Evolutionary conservation across 2,329 filamentous ascomycete species (phyloP).

Genomic region (Rhynchosporium graminicola): DNA sequence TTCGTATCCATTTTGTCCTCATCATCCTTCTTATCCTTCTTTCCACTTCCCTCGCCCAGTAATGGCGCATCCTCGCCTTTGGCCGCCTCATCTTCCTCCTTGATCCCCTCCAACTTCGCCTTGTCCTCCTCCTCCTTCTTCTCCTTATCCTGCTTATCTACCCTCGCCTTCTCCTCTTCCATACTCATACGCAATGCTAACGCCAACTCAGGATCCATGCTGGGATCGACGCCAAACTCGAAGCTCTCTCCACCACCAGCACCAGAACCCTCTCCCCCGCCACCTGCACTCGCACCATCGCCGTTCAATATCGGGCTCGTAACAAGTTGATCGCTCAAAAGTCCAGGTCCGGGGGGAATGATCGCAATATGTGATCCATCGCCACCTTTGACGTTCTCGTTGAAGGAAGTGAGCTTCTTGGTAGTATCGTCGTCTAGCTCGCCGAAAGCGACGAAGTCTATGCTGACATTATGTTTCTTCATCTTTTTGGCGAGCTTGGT

Average conservation of each 20-base stretch:
- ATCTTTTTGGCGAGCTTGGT: slow-evolving; percentile 93
- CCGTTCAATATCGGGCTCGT: slow-evolving; percentile 87
- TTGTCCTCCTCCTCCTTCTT: slow-evolving; percentile 71
- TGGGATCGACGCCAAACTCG: slow-evolving; percentile 88
- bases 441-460: slow-evolving; percentile 94
- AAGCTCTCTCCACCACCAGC: slow-evolving; percentile 59
- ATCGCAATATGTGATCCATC: slow-evolving; percentile 91
- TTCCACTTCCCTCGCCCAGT: slow-evolving; percentile 64
- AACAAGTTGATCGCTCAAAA: slow-evolving; percentile 90
- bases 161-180: slow-evolving; percentile 94
- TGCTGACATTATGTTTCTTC: slow-evolving; percentile 95
- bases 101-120: slow-evolving; percentile 76
- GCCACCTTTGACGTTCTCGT: slow-evolving; percentile 86
- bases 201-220: slow-evolving; percentile 88
- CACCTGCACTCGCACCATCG: slow-evolving; percentile 64
- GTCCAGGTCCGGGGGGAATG: slow-evolving; percentile 85
- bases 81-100: slow-evolving; percentile 70
- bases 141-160: slow-evolving; percentile 80
- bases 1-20: slow-evolving; percentile 91
- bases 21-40: slow-evolving; percentile 53
- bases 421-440: slow-evolving; percentile 88
- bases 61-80: slow-evolving; percentile 52
- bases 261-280: slow-evolving; percentile 55
- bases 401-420: slow-evolving; percentile 92
- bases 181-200: slow-evolving; percentile 95